Percentiles rank a stretch among this genome's conserved stretches.
Conservation (phyloP, 805 yeast genomes). For the Saccharomycopsis sp. region DNA sequence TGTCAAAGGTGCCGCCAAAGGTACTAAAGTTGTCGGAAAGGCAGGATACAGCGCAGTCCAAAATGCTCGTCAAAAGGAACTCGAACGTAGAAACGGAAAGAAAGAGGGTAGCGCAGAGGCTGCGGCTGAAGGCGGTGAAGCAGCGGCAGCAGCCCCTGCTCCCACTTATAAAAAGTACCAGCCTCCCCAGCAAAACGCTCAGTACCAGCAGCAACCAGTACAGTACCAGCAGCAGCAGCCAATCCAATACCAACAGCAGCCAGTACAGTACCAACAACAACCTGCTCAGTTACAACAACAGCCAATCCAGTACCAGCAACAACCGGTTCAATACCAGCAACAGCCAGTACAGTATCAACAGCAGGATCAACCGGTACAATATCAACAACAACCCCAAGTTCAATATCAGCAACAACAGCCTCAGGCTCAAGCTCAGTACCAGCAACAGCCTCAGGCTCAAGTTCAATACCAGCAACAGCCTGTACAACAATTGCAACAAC, state of each 20-base stretch:
- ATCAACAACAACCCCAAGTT: not conserved
- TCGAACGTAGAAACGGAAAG: conserved; percentile 24
- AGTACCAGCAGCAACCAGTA: not conserved
- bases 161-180: not conserved
- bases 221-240: conserved; percentile 4
- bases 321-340: not conserved
- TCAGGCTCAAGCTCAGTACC: conserved; percentile 2
- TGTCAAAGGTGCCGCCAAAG: conserved; percentile 44
- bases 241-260: not conserved
- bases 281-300: not conserved
- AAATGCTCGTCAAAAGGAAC: conserved; percentile 41
- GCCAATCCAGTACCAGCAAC: conserved; percentile 1
- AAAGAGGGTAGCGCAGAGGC: conserved; percentile 20
- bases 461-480: conserved; percentile 12
- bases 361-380: not conserved
- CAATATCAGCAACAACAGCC: not conserved
- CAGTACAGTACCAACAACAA: not conserved
- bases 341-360: conserved; percentile 2
- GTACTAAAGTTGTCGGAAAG: conserved; percentile 41
- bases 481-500: conserved; percentile 8
- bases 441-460: not conserved
- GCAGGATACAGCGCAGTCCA: conserved; percentile 41
- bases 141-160: no score
- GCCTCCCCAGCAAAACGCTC: not conserved
- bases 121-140: conserved; percentile 18